Evolutionary conservation across 768 basidiomycete species (phyloP), one percentile per base, ranked within the genome.

Genomic region (Termitomyces sp.): DNA sequence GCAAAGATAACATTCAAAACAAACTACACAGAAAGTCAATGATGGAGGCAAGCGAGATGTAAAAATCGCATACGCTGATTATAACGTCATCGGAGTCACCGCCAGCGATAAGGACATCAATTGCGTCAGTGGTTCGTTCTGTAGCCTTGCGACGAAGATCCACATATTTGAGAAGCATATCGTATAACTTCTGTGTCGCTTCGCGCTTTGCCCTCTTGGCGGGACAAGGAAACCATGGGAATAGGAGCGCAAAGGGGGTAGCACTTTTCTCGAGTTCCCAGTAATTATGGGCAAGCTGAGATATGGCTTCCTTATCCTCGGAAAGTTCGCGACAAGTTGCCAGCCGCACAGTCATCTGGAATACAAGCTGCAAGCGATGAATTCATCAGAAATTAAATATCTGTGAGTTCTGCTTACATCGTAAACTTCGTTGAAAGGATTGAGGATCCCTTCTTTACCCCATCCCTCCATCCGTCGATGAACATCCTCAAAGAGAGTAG

Each of bases 1-100:
- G 74, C 74, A 52, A 74, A 75, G n/a, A 77, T 61, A 13, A 70
- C 60, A 3, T 66, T 65, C 3, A 76, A 57, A 22, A 74, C 64
- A 28, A 72, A 69, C 70, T 73, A 52, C 26, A 39, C 10, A 4
- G 33, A n/a, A 33, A 3, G 37, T 16, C 34, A 29, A 31, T 55
- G 4, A 50, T 20, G n/a, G 26, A 24, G 13, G 18, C 44, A n/a
- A 18, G 39, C 22, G 1, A 37, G 52, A 31, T 5, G 5, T 41
- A 16, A 46, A 9, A 7, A 29, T 26, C 36, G 18, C 65, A 59
- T 55, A 69, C 68, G 4, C 59, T 65, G 28, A 71, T 61, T 18
- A 74, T 72, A 2, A 54, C 59, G 13, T 68, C 55, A 16, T 63
- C 60, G 10, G 62, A 53, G 1, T 55, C 37, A 16, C 66, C 66